Conservation (phyloP, 805 yeast genomes). For the Brettanomyces custersianus region DNA sequence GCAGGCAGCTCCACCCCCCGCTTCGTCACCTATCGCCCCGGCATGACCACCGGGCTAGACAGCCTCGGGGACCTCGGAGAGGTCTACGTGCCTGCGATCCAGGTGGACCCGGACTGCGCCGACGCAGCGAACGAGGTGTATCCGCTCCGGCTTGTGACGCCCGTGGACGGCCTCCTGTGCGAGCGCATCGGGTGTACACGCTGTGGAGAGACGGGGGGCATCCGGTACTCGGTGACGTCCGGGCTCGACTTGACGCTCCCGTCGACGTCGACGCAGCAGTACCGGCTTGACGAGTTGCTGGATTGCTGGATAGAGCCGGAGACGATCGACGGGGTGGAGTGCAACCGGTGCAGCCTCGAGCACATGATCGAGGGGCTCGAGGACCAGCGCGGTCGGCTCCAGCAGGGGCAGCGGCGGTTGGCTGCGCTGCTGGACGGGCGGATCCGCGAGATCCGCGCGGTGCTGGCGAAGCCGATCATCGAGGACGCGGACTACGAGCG, state of each 20-base stretch:
- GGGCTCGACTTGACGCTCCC: slow-evolving; percentile 70
- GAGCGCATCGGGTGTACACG: slow-evolving; percentile 83
- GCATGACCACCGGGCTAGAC: slow-evolving; percentile 30
- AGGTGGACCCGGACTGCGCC: slow-evolving; percentile 62
- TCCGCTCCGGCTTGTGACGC: slow-evolving; percentile 61
- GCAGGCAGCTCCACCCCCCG: slow-evolving; percentile 15
- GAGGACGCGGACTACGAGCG: slow-evolving; percentile 71
- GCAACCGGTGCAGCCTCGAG: slow-evolving; percentile 80
- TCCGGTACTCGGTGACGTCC: slow-evolving; percentile 69
- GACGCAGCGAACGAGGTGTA: slow-evolving; percentile 35
- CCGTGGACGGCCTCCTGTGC: slow-evolving; percentile 84
- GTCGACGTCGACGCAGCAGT: slow-evolving; percentile 30
- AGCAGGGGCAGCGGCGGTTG: slow-evolving; percentile 8
- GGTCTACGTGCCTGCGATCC: slow-evolving; percentile 63
- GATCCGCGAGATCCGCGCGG: slow-evolving; percentile 38
- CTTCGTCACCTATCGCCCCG: slow-evolving; percentile 19
- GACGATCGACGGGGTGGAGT: slow-evolving; percentile 85
- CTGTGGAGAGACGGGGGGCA: slow-evolving; percentile 94
- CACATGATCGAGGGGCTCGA: slow-evolving; percentile 46
- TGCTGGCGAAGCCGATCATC: slow-evolving; percentile 57
- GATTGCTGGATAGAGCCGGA: slow-evolving; percentile 71
- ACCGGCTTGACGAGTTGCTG: slow-evolving; percentile 42
- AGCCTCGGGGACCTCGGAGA: slow-evolving; percentile 51
- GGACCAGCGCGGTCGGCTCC: slow-evolving; percentile 25
- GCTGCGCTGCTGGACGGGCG: slow-evolving; percentile 33